phyloP scores from a whole-genome alignment of 164 flowering plant genomes.

The Tetracentron sinense region DNA sequence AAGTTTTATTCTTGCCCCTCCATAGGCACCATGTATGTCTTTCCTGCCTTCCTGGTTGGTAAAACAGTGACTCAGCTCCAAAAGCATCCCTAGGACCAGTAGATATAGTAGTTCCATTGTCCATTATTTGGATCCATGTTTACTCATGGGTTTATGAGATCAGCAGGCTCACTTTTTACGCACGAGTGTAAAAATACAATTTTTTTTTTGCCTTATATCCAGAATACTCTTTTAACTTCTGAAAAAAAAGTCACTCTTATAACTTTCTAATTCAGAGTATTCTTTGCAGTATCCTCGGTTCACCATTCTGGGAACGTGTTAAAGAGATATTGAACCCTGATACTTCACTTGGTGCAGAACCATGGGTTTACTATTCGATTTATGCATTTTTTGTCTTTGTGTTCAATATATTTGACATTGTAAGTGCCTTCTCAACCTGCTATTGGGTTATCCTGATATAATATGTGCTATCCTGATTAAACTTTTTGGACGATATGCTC shows the following conservation, averaged over 20 bases:
- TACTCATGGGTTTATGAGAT: no score
- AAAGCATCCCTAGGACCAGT: no score
- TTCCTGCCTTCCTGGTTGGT: no score
- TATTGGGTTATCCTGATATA: background rate
- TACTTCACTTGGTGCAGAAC: conserved; percentile 73
- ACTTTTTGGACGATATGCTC: no score
- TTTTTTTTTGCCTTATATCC: background rate
- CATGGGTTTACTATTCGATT: conserved; percentile 87
- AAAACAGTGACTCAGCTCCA: no score
- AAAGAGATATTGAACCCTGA: conserved; percentile 84
- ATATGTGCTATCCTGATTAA: background rate
- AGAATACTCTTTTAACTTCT: background rate
- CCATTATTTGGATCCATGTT: no score
- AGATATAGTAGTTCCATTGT: no score
- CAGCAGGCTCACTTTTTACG: background rate
- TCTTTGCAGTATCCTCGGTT: conserved; percentile 64
- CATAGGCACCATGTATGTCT: no score
- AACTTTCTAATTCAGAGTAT: conserved; percentile 17
- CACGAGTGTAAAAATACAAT: background rate
- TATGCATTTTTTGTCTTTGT: conserved; percentile 88
- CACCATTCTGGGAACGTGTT: conserved; percentile 76
- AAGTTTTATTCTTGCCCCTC: no score
- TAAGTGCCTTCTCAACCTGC: conserved; percentile 42
- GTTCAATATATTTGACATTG: conserved; percentile 96
- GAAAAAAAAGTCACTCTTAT: background rate